These are phyloP conservation scores for Nitzschia putrida DNA, from an alignment of 108 stramenopile species.

Conservation along the genomic window DNA sequence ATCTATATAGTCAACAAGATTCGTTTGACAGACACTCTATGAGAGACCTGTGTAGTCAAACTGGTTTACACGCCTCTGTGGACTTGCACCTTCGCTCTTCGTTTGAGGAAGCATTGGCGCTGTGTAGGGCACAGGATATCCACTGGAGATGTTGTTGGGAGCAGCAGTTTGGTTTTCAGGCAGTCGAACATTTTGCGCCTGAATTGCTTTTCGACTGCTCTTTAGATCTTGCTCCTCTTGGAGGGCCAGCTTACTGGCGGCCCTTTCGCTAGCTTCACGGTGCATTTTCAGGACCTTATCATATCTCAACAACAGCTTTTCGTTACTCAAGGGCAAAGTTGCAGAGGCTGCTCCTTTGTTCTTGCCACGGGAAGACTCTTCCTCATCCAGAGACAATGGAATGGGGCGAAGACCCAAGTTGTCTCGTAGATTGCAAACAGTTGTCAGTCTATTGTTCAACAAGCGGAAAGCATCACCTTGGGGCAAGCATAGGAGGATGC, in stretches of 20 bases:
- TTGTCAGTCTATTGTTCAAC: constrained; percentile 82
- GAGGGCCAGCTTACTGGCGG: constrained; percentile 29
- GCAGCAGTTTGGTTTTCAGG: too few species aligned
- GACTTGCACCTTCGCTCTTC: constrained; percentile 14
- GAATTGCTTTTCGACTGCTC: constrained; percentile 35
- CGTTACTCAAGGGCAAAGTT: constrained; percentile 20
- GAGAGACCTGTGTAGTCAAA: constrained; percentile 4
- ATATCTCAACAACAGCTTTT: constrained; percentile 48
- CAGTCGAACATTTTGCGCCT: too few species aligned
- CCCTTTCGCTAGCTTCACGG: constrained; percentile 29
- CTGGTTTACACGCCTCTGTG: background rate
- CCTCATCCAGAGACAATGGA: constrained; percentile 6
- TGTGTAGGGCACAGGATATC: too few species aligned
- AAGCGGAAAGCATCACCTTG: constrained; percentile 90
- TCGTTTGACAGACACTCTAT: background rate
- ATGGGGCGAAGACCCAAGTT: constrained; percentile 71
- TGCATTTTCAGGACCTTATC: constrained; percentile 52
- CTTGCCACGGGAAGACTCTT: background rate
- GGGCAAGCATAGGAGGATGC: constrained; percentile 92
- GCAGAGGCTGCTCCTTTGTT: background rate
- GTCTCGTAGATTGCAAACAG: constrained; percentile 86
- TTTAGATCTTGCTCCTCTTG: constrained; percentile 18
- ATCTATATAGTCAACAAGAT: too few species aligned
- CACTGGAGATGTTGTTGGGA: too few species aligned
- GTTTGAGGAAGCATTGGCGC: constrained; percentile 4